These are phyloP conservation scores for Erigeron canadensis DNA, from an alignment of 129 eudicot genomes.

Conservation along the genomic window DNA sequence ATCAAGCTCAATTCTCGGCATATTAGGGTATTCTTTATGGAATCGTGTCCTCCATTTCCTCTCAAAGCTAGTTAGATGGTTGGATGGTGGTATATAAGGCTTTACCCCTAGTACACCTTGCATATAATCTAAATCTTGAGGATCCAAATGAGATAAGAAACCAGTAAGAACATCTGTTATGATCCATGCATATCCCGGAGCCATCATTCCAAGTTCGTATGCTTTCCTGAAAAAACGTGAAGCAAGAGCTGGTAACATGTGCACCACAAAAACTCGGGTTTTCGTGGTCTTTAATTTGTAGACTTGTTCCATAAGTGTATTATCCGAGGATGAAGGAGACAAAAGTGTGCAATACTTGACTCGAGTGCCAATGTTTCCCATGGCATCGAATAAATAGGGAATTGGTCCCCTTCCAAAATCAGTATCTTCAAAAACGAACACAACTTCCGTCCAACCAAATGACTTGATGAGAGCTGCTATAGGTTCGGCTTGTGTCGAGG, in stretches of 20 bases:
- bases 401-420: constrained; percentile 53
- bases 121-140: constrained; percentile 32
- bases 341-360: constrained; percentile 36
- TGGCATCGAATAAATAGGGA: constrained; percentile 41
- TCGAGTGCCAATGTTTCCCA: constrained; percentile 27
- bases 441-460: constrained; percentile 49
- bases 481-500: constrained; percentile 43
- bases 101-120: constrained; percentile 44
- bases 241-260: constrained; percentile 38
- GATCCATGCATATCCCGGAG: constrained; percentile 57
- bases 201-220: constrained; percentile 49
- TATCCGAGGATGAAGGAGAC: constrained; percentile 35
- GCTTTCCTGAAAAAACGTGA: constrained; percentile 44
- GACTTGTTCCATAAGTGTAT: constrained; percentile 39
- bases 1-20: constrained; percentile 19
- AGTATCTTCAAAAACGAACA: constrained; percentile 41
- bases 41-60: constrained; percentile 33
- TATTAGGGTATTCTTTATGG: constrained; percentile 16
- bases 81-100: constrained; percentile 38
- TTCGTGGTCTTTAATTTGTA: constrained; percentile 39
- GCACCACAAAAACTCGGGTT: constrained; percentile 58
- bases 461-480: constrained; percentile 35
- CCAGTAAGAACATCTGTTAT: constrained; percentile 38
- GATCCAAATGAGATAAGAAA: constrained; percentile 25
- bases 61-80: constrained; percentile 17